Conservation (phyloP, 140 eudicot genomes). For the Oenanthe javanica region DNA sequence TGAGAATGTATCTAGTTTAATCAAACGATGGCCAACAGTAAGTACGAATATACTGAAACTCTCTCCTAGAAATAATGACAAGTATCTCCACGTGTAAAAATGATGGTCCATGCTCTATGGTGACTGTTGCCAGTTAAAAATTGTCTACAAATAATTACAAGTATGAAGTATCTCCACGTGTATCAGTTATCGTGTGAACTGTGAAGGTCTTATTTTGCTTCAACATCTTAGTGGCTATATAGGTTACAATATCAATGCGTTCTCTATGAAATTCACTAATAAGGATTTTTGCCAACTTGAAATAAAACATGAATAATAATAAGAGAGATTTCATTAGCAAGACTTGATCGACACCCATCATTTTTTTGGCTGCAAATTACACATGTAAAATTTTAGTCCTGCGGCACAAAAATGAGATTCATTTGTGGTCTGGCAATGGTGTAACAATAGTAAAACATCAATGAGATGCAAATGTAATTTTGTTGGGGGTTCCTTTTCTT, state of each 20-base stretch:
- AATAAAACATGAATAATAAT: neutral
- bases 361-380: neutral
- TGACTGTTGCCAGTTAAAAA: neutral
- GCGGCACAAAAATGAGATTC: neutral
- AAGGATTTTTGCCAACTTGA: neutral
- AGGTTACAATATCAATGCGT: neutral
- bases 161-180: too few species aligned
- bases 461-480: neutral
- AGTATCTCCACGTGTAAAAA: neutral
- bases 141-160: neutral
- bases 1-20: neutral
- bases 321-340: neutral
- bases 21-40: neutral
- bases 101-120: neutral
- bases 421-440: neutral
- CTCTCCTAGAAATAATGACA: neutral
- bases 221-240: neutral
- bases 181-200: neutral
- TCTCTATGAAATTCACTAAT: neutral
- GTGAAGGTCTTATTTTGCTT: neutral
- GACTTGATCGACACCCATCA: neutral
- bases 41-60: neutral
- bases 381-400: neutral
- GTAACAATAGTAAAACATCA: neutral
- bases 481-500: neutral